A percentile compares a stretch with the other conserved stretches of the same genome.
phyloP scores from a whole-genome alignment of 2,329 filamentous ascomycete genomes.

The Scleromitrula shiraiana region DNA sequence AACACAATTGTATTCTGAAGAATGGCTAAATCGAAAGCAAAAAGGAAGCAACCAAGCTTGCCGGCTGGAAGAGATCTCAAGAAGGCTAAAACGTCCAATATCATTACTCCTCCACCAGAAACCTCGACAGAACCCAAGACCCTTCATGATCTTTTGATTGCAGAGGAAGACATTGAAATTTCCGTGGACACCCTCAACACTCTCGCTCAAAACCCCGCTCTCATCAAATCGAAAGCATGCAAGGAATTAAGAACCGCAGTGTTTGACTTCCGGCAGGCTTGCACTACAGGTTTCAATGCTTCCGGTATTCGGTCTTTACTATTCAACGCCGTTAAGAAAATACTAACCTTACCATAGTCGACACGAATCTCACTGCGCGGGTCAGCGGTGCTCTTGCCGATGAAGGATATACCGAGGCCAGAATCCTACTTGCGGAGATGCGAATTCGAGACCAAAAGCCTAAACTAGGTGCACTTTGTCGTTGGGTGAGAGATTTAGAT shows the following conservation, averaged over 20 bases:
- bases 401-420: slow-evolving; percentile 56
- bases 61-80: slow-evolving; percentile 34
- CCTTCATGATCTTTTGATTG: slow-evolving; percentile 46
- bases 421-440: slow-evolving; percentile 62
- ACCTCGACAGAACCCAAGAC: slow-evolving; percentile 38
- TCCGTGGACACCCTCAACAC: slow-evolving; percentile 55
- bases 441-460: slow-evolving; percentile 56
- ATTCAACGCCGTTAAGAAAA: slow-evolving; percentile 2
- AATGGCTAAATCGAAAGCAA: slow-evolving; percentile 39
- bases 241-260: slow-evolving; percentile 59
- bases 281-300: slow-evolving; percentile 56
- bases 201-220: slow-evolving; percentile 47
- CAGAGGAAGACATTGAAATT: slow-evolving; percentile 61
- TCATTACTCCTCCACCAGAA: slow-evolving; percentile 32
- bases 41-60: slow-evolving; percentile 39
- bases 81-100: slow-evolving; percentile 30
- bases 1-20: slow-evolving; percentile 6
- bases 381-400: slow-evolving; percentile 60
- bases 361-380: slow-evolving; percentile 56
- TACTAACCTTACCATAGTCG: slow-evolving; percentile 31
- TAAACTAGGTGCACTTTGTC: slow-evolving; percentile 60
- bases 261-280: slow-evolving; percentile 61
- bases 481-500: slow-evolving; percentile 65
- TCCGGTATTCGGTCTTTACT: slow-evolving; percentile 33
- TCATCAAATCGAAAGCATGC: slow-evolving; percentile 63